These are phyloP conservation scores for Westerdykella ornata DNA, from an alignment of 2,329 filamentous ascomycete genomes.

Conservation along the genomic window DNA sequence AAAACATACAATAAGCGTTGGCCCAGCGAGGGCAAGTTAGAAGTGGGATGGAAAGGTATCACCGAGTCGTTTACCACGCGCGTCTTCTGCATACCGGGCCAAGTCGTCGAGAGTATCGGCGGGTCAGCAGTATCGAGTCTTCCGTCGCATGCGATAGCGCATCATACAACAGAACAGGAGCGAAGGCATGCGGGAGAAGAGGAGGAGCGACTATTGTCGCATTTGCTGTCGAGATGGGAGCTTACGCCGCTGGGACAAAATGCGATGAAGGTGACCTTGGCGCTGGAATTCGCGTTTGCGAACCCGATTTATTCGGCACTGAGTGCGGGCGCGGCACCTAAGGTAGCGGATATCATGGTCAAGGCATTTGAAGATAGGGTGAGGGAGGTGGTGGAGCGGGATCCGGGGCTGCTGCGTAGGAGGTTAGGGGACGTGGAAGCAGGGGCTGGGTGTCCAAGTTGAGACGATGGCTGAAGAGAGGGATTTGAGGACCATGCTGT, in stretches of 20 bases:
- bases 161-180: slow-evolving; percentile 34
- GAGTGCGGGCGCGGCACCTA: slow-evolving; percentile 73
- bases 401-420: slow-evolving; percentile 18
- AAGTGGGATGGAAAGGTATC: slow-evolving; percentile 77
- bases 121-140: slow-evolving; percentile 50
- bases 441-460: slow-evolving; percentile 15
- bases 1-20: slow-evolving; percentile 45
- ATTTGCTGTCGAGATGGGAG: slow-evolving; percentile 64
- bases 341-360: slow-evolving; percentile 82
- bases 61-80: slow-evolving; percentile 76
- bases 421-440: slow-evolving; percentile 23
- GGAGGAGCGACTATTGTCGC: slow-evolving; percentile 52
- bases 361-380: slow-evolving; percentile 86
- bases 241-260: slow-evolving; percentile 43
- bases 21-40: slow-evolving; percentile 71
- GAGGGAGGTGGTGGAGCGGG: slow-evolving; percentile 43
- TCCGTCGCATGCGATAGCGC: slow-evolving; percentile 33
- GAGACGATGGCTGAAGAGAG: background rate
- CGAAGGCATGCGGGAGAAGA: slow-evolving; percentile 4
- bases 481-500: too few species aligned
- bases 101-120: slow-evolving; percentile 69
- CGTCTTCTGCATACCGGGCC: slow-evolving; percentile 67
- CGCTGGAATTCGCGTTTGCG: slow-evolving; percentile 74
- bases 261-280: slow-evolving; percentile 67
- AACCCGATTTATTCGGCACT: slow-evolving; percentile 84